Conservation (phyloP, 768 basidiomycete genomes). For the Pulveroboletus ravenelii region DNA sequence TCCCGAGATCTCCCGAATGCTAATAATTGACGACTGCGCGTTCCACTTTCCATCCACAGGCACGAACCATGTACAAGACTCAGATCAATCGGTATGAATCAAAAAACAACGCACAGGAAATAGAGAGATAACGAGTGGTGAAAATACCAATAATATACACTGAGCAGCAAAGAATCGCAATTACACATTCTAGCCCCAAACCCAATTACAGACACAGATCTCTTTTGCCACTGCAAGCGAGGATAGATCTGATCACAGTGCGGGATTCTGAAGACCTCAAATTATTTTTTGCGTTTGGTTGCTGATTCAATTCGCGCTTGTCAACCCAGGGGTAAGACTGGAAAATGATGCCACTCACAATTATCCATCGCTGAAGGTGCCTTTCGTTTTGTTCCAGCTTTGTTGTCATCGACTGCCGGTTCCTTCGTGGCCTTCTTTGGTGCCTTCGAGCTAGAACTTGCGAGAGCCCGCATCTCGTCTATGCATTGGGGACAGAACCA, state of each 20-base stretch:
- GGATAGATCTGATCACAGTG: background rate
- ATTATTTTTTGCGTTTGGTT: constrained; percentile 38
- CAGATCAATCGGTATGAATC: background rate
- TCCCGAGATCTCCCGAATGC: background rate
- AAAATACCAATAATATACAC: constrained; percentile 28
- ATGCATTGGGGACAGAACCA: constrained; percentile 86
- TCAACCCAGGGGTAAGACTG: background rate
- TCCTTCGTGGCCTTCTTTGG: constrained; percentile 16
- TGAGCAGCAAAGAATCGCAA: constrained; percentile 13
- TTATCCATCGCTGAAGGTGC: constrained; percentile 35
- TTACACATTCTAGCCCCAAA: constrained; percentile 3
- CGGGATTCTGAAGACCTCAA: background rate
- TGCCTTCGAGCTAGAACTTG: constrained; percentile 10
- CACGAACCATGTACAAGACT: background rate
- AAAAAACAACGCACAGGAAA: background rate
- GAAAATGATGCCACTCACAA: constrained; percentile 28
- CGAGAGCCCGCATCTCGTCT: constrained; percentile 49
- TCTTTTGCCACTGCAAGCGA: background rate
- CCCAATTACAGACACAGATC: constrained; percentile 3
- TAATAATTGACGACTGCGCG: no score
- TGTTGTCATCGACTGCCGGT: constrained; percentile 17
- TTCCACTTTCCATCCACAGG: constrained; percentile 3
- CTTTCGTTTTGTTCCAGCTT: constrained; percentile 42
- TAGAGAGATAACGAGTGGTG: background rate
- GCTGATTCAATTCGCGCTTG: constrained; percentile 16